Conservation (phyloP, 371 early-diverging fungal genomes). For the Apophysomyces ossiformis region DNA sequence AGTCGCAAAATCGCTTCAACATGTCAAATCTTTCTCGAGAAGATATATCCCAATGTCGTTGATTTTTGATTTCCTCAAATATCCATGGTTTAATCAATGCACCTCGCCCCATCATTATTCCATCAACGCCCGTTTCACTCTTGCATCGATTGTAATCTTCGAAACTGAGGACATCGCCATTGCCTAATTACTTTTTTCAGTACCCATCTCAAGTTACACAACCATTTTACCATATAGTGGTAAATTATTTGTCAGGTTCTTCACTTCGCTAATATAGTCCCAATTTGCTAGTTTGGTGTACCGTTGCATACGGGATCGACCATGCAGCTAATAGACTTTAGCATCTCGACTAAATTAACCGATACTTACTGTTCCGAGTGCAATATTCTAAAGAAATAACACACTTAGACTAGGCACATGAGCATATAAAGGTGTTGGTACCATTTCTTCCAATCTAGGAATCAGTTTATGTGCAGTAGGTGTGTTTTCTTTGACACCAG, state of each 20-base stretch:
- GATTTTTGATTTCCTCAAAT: slow-evolving; percentile 91
- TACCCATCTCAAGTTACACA: background rate
- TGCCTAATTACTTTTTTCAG: slow-evolving; percentile 61
- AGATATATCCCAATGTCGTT: slow-evolving; percentile 90
- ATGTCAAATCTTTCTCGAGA: slow-evolving; percentile 92
- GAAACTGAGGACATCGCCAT: slow-evolving; percentile 91
- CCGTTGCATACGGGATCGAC: slow-evolving; percentile 91
- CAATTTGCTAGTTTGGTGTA: slow-evolving; percentile 93
- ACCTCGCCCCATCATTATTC: slow-evolving; percentile 90
- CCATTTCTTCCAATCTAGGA: slow-evolving; percentile 68
- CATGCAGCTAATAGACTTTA: slow-evolving; percentile 69
- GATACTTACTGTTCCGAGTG: slow-evolving; percentile 49
- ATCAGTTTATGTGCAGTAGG: slow-evolving; percentile 79
- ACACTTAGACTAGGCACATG: background rate
- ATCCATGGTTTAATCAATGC: slow-evolving; percentile 98
- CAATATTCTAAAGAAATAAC: slow-evolving; percentile 36
- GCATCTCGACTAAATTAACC: background rate
- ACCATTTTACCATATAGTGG: slow-evolving; percentile 59
- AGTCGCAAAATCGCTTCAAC: slow-evolving; percentile 79
- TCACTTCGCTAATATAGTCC: slow-evolving; percentile 81
- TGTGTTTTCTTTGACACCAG: slow-evolving; percentile 70
- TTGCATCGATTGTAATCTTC: slow-evolving; percentile 82
- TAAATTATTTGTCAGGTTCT: slow-evolving; percentile 46
- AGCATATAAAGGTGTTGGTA: slow-evolving; percentile 22
- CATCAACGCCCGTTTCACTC: slow-evolving; percentile 72